These are phyloP conservation scores for Sphaerulina populicola DNA, from an alignment of 2,329 filamentous ascomycete genomes.

Conservation along the genomic window DNA sequence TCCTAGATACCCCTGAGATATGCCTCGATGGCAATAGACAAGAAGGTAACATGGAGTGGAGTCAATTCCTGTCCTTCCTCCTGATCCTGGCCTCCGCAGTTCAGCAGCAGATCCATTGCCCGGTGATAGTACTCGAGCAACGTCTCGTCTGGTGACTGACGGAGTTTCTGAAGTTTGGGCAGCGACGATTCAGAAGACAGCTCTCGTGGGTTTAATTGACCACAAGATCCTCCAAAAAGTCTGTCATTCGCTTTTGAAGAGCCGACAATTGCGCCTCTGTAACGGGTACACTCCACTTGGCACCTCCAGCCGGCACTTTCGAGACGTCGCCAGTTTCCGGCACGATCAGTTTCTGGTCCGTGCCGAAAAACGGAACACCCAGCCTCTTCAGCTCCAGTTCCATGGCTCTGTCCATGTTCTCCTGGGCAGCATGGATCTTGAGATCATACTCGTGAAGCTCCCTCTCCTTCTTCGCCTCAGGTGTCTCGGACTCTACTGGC, in stretches of 20 bases:
- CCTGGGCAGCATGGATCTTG: conserved; percentile 54
- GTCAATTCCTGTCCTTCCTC: neutral
- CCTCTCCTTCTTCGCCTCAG: conserved; percentile 34
- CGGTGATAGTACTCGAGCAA: neutral
- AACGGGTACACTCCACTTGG: neutral
- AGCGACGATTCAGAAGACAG: neutral
- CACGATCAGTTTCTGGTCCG: conserved; percentile 39
- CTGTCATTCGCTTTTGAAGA: neutral
- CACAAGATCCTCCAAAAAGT: neutral
- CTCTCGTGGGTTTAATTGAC: neutral
- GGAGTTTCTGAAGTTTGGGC: neutral
- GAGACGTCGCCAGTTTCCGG: conserved; percentile 20
- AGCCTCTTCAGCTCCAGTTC: conserved; percentile 48
- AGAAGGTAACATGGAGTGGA: too few species aligned
- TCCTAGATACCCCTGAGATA: too few species aligned
- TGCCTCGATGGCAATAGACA: too few species aligned
- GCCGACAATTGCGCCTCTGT: neutral
- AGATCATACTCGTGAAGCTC: conserved; percentile 53
- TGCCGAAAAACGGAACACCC: conserved; percentile 55
- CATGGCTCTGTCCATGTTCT: conserved; percentile 53
- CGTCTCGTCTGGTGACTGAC: neutral
- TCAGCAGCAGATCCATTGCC: neutral
- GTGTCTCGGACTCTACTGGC: conserved; percentile 8
- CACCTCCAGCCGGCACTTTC: neutral
- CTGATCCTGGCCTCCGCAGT: neutral